Base-by-base conservation (phyloP, 306 rosid genomes). In the Luffa aegyptiaca region DNA sequence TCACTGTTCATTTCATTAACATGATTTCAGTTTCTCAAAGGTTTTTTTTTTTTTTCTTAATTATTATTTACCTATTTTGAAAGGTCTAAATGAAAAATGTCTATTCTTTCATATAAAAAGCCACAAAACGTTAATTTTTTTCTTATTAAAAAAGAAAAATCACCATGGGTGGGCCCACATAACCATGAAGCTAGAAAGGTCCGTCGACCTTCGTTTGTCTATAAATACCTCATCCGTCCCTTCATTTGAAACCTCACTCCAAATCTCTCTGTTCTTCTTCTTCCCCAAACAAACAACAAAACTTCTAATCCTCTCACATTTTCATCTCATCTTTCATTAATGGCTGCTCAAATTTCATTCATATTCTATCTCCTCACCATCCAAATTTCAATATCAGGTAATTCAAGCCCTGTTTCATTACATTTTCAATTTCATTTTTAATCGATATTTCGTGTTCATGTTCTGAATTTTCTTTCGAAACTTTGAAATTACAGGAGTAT, bases 401-500 rank as follows among this genome's bases (percentile, higher is more conserved):
- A 20, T 10, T 3, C 16, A 17, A 52, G n/a, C 57, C 35, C 6
- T 68, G 75, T 68, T 69, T 69, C 39, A 5, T 21, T 11, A 45
- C 56, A 21, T 13, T 71, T 70, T 21, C 39, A 70, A 0, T 71
- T 71, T 46, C 59, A 2, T 49, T 73, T 16, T 73, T 14, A 8
- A 26, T 33, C 14, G 1, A 14, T 6, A 1, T 49, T 71, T 73
- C 3, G 1, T 71, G 12, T 71, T 46, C 17, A 26, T 48, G 14
- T 62, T 26, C 61, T 75, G 10, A 75, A 18, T 46, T 48, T 46
- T 35, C 0, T 16, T 26, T n/a, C 44, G 1, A 3, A 18, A 31
- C 45, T 73, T 18, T 35, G 12, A 5, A 17, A 55, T 53, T 75
- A 36, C 90, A 92, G 96, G 86, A 53, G 96, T 79, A 3, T 17